phyloP scores from a whole-genome alignment of 1,284 basidiomycete species.

The Coriolopsis trogii region DNA sequence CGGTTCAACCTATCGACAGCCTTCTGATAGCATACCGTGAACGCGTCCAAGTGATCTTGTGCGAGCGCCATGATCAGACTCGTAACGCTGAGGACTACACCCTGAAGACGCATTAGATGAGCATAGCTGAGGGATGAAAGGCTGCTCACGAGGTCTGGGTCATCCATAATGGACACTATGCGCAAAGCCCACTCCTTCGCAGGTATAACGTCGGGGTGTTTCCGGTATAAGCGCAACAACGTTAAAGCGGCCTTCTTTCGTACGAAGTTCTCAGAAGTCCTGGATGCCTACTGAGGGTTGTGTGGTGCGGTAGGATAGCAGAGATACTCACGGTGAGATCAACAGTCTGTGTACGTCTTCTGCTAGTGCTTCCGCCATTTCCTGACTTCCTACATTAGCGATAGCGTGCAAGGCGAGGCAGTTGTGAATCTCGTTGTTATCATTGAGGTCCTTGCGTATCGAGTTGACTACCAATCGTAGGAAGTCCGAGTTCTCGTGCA shows the following conservation, averaged over 20 bases:
- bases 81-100: slow-evolving; percentile 93
- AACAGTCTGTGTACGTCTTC: slow-evolving; percentile 94
- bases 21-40: slow-evolving; percentile 90
- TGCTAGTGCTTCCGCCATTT: slow-evolving; percentile 96
- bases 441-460: slow-evolving; percentile 96
- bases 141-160: slow-evolving; percentile 77
- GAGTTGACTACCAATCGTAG: slow-evolving; percentile 96
- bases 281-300: slow-evolving; percentile 34
- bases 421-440: slow-evolving; percentile 94
- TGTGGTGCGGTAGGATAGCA: neutral
- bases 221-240: slow-evolving; percentile 89
- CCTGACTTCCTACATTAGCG: slow-evolving; percentile 95
- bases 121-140: neutral
- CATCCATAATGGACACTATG: slow-evolving; percentile 94
- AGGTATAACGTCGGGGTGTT: slow-evolving; percentile 93
- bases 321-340: slow-evolving; percentile 84
- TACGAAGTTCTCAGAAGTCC: slow-evolving; percentile 93
- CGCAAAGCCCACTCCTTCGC: slow-evolving; percentile 95
- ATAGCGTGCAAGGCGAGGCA: slow-evolving; percentile 98
- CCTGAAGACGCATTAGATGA: slow-evolving; percentile 47
- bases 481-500: slow-evolving; percentile 99
- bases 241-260: slow-evolving; percentile 99
- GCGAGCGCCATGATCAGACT: slow-evolving; percentile 95
- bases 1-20: slow-evolving; percentile 89
- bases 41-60: slow-evolving; percentile 92